Conservation (phyloP, 2,329 filamentous ascomycete genomes). For the Monilinia aucupariae region DNA sequence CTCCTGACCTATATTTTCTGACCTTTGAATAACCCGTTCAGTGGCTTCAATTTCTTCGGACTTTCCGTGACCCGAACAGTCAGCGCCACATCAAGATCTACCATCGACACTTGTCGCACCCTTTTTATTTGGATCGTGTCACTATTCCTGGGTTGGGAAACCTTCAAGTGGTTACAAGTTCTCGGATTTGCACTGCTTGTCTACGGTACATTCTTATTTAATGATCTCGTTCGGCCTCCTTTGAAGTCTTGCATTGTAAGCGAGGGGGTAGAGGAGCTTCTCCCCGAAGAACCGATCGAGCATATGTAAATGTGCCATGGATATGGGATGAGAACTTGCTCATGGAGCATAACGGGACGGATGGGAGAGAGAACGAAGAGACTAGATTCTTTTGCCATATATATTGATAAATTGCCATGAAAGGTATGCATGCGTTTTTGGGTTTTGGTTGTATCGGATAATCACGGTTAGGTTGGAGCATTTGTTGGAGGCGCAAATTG, state of each 20-base stretch:
- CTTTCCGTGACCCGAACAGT: slow-evolving; percentile 85
- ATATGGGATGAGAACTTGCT: not conserved
- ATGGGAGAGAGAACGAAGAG: not conserved
- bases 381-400: not conserved
- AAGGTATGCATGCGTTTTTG: not conserved
- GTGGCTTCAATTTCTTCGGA: slow-evolving; percentile 98
- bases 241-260: slow-evolving; percentile 59
- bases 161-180: slow-evolving; percentile 96
- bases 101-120: slow-evolving; percentile 94
- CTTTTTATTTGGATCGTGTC: slow-evolving; percentile 98
- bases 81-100: slow-evolving; percentile 87
- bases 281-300: slow-evolving; percentile 81
- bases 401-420: slow-evolving; percentile 8
- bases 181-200: slow-evolving; percentile 82
- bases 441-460: not conserved
- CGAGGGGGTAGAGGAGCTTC: slow-evolving; percentile 55
- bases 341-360: not conserved
- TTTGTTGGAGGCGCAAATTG: slow-evolving; percentile 2
- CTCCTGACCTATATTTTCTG: not conserved
- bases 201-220: slow-evolving; percentile 95
- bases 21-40: slow-evolving; percentile 36
- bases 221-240: slow-evolving; percentile 83
- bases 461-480: not conserved
- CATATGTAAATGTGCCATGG: slow-evolving; percentile 40
- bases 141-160: slow-evolving; percentile 89